Evolutionary conservation across 176 grass and related monocot genomes (phyloP).

Genomic region (Carex kokanica): DNA sequence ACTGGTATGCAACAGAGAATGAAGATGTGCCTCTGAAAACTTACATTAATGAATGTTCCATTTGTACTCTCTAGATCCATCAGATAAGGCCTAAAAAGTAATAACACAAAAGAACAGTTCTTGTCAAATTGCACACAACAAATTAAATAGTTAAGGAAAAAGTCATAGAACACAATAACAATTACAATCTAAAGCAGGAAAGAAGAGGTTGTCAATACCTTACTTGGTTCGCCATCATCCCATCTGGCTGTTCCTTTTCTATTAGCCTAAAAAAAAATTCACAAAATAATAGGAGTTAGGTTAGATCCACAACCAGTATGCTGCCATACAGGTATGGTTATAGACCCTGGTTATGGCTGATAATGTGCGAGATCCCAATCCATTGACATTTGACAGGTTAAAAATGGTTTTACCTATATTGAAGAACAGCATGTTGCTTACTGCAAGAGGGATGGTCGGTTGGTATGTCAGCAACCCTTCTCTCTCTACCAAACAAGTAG

Average conservation of each 20-base stretch:
- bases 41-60: slow-evolving; percentile 88
- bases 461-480: slow-evolving; percentile 82
- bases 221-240: slow-evolving; percentile 74
- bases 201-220: slow-evolving; percentile 41
- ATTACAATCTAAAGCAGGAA: background rate
- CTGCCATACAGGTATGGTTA: background rate
- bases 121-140: background rate
- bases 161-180: slow-evolving; percentile 1
- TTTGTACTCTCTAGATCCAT: slow-evolving; percentile 98
- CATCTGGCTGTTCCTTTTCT: slow-evolving; percentile 89
- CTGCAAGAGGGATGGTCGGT: slow-evolving; percentile 97
- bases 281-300: background rate
- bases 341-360: too few species aligned
- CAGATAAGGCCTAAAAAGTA: slow-evolving; percentile 60
- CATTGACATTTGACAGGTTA: slow-evolving; percentile 26
- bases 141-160: slow-evolving; percentile 10
- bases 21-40: slow-evolving; percentile 28
- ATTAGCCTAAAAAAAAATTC: slow-evolving; percentile 49
- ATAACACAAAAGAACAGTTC: background rate
- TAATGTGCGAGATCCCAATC: background rate
- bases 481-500: slow-evolving; percentile 97
- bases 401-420: slow-evolving; percentile 50
- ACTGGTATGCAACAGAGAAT: background rate
- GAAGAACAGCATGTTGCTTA: slow-evolving; percentile 87
- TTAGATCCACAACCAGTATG: background rate